Evolutionary conservation across 345 rosid species (phyloP), one percentile per base, ranked within the genome.

Genomic region (Physaria fendleri): DNA sequence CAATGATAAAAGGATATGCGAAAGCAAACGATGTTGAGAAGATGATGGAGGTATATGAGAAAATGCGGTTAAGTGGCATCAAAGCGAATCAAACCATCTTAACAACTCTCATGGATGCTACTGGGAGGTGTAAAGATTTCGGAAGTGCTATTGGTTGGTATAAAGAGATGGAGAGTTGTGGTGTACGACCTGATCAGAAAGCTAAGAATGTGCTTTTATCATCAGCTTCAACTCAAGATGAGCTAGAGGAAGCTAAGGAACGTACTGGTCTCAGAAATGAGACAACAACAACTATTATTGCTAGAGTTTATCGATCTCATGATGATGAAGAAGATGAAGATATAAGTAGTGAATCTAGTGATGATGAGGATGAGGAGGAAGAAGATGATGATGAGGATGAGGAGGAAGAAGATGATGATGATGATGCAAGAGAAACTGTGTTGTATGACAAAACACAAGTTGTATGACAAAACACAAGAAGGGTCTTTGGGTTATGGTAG

Each of bases 61-160:
- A 74, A 62, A 92, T 92, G 95, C 81, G 61, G 21, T 52, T 65
- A 15, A 68, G 34, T 6, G 86, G 95, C 48, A 53, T 84, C 32
- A 84, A 74, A 76, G 79, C 89, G 10, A 92, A 86, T 67, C 95
- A 86, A 67, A 92, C 91, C 32, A 78, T 92, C 59, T 71, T 84
- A 44, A 88, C 97, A 0, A 83, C 91, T 5, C 76, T 88, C 77
- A 88, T 86, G 99, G 99, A 92, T 73, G 95, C 85, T 5, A 66
- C 82, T 1, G 99, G 99, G 54, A 92, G 81, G 63, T 82, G 77
- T 62, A 73, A 50, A 61, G 91, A 86, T 76, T 92, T 92, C 8
- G 86, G 79, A 16, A 86, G 87, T n/a, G 97, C 95, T 32, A 74
- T 86, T 45, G 43, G 64, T 47, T 89, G 99, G 97, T 89, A 76